Evolutionary conservation across 1,284 basidiomycete genomes (phyloP), one percentile per base, ranked within the genome.

Genomic region (Sphaerobolus stellatus): DNA sequence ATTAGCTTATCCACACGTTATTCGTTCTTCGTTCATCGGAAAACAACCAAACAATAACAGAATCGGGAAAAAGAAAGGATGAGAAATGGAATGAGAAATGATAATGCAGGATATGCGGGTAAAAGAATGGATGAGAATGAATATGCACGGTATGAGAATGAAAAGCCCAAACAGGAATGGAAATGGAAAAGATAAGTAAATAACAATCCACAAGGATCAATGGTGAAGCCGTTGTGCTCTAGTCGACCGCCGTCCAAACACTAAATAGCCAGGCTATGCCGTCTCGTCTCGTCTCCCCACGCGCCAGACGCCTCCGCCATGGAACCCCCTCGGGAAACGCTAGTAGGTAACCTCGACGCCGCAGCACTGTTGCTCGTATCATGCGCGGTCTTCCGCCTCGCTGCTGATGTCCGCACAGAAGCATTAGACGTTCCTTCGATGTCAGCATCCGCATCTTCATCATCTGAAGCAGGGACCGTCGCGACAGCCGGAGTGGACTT

Each of bases 371-470:
- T 9, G 34, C 8, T 24, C 27, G 50, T 27, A 44, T 44, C 44
- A 20, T 52, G 50, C 40, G n/a, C n/a, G n/a, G n/a, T n/a, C n/a
- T n/a, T n/a, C n/a, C n/a, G n/a, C n/a, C n/a, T n/a, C n/a, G n/a
- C n/a, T n/a, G n/a, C n/a, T n/a, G n/a, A n/a, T n/a, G n/a, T n/a
- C n/a, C n/a, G n/a, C n/a, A n/a, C n/a, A n/a, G n/a, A n/a, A n/a
- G n/a, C n/a, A n/a, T n/a, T n/a, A n/a, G 43, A 28, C 2, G 53
- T 38, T 43, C 53, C 53, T 49, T 54, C 53, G 25, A 40, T 47
- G 43, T 54, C 53, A 40, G 53, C 53, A 40, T 54, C 53, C 16
- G 46, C 53, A 29, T 54, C 53, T n/a, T 54, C 53, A 27, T 54
- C 53, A 4, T 20, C 22, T 2, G 50, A 52, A 16, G 50, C 27